Evolutionary conservation across 495 filamentous ascomycete species (phyloP), one percentile per base, ranked within the genome.

Genomic region (Penicillium lividum): DNA sequence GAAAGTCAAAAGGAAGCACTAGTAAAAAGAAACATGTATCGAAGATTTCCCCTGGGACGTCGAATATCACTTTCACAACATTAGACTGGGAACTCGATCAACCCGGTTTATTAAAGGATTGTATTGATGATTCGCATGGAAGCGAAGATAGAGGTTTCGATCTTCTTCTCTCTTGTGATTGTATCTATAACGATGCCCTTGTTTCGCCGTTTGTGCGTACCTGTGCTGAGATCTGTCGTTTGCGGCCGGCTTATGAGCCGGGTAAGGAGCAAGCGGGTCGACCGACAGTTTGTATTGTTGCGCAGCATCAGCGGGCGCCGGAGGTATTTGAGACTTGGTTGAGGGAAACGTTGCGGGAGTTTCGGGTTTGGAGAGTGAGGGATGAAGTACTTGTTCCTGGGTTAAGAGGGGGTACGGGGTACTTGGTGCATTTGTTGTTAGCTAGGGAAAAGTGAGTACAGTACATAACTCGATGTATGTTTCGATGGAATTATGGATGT

Each of bases 291-390:
- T 91, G 86, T 63, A 74, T 97, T 18, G 78, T 96, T 43, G 92
- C 86, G 18, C 92, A 96, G 76, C 93, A 97, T 68, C 82, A 97
- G 47, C 82, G 94, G 27, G 86, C 89, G 9, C 81, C 88, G 6
- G 86, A 89, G 28, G 90, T 98, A 0, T 96, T 97, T 64, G 89
- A 95, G 67, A 71, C 74, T 16, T 98, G 92, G 91, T 70, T 97
- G 48, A 75, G 74, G 52, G 81, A 79, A 54, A 91, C 96, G 59
- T 64, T 82, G 59, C 63, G 69, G 30, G 63, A 61, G 18, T 98
- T 98, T 68, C 75, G 80, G 15, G 83, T 88, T 30, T 97, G 89
- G 88, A 80, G 90, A 51, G 65, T 97, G n/a, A 86, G 85, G 8
- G 86, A 91, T 65, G 72, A 77, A 36, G 61, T 83, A 44, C 61